phyloP scores from a whole-genome alignment of 768 basidiomycete species.

The Rhodotorula paludigena region DNA sequence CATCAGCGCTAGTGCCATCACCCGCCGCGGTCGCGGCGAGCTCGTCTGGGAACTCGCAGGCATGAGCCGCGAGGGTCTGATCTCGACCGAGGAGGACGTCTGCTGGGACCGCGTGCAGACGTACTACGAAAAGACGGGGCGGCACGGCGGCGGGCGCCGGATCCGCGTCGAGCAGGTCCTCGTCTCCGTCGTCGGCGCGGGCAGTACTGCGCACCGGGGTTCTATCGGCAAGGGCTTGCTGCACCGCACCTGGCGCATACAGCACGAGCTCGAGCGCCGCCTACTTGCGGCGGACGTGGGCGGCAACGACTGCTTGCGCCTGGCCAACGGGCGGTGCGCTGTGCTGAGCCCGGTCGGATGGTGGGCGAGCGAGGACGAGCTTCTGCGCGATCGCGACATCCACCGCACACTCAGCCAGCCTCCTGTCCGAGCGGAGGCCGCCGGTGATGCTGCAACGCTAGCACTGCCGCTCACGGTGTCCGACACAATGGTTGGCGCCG shows the following conservation, averaged over 20 bases:
- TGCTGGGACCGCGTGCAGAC: constrained; percentile 57
- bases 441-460: neutral
- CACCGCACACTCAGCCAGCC: neutral
- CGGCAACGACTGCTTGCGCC: constrained; percentile 49
- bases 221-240: constrained; percentile 62
- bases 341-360: constrained; percentile 17
- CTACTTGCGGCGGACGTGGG: constrained; percentile 42
- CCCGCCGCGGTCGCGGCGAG: constrained; percentile 55
- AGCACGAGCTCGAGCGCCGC: constrained; percentile 56
- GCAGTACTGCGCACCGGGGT: constrained; percentile 42
- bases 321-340: constrained; percentile 50
- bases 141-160: constrained; percentile 64
- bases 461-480: neutral
- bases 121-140: constrained; percentile 66
- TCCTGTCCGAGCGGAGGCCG: too few relatives aligned
- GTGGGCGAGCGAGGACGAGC: neutral
- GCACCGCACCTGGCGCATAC: constrained; percentile 61
- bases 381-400: neutral
- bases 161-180: constrained; percentile 73
- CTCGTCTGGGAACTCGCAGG: constrained; percentile 53
- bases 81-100: constrained; percentile 65
- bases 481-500: neutral
- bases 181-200: constrained; percentile 56
- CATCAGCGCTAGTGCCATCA: constrained; percentile 54
- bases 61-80: constrained; percentile 57